Evolutionary conservation across 2,329 filamentous ascomycete genomes (phyloP).

Genomic region (Fusarium gaditjirri): DNA sequence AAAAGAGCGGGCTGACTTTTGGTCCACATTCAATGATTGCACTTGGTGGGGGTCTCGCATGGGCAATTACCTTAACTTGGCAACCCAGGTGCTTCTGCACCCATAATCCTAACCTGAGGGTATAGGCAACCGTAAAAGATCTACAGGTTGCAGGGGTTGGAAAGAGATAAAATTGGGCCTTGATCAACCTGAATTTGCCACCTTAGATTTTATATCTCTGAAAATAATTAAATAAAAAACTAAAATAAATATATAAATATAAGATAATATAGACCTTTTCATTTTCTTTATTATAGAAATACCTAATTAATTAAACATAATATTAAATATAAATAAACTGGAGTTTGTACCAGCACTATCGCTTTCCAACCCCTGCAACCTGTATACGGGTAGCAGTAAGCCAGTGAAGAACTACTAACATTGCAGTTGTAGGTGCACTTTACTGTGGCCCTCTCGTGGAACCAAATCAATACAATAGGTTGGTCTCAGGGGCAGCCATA

Average conservation of each 20-base stretch:
- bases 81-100: background rate
- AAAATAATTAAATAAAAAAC: too few relatives aligned
- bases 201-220: too few relatives aligned
- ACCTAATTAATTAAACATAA: too few relatives aligned
- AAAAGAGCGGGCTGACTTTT: background rate
- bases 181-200: too few relatives aligned
- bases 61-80: background rate
- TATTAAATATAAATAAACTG: too few relatives aligned
- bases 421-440: background rate
- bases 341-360: too few relatives aligned
- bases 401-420: background rate
- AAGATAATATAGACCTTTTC: too few relatives aligned
- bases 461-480: background rate
- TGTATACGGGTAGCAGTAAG: background rate
- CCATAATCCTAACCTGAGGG: background rate
- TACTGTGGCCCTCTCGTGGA: background rate
- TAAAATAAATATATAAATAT: too few relatives aligned
- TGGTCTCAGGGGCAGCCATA: background rate
- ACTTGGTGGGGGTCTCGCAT: conserved; percentile 2
- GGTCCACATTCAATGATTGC: background rate
- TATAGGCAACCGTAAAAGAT: background rate
- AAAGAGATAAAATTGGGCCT: too few relatives aligned
- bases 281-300: too few relatives aligned
- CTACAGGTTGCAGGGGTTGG: too few relatives aligned
- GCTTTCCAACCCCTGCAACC: too few relatives aligned